Conservation (phyloP, 1,284 basidiomycete genomes). For the Tylopilus sp. region DNA sequence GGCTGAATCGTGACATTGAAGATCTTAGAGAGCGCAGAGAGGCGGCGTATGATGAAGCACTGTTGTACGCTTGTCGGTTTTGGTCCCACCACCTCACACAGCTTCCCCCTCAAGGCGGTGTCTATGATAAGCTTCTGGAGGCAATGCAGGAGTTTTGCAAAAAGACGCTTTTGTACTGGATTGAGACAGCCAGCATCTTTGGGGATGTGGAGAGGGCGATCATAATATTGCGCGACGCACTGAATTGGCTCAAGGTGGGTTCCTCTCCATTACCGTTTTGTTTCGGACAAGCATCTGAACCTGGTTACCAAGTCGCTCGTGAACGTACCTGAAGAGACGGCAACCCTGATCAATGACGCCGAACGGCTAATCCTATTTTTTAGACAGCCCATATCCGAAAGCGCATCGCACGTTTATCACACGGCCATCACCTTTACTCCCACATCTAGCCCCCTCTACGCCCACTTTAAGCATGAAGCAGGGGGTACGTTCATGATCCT, state of each 20-base stretch:
- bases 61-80: slow-evolving; percentile 29
- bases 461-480: slow-evolving; percentile 19
- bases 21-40: slow-evolving; percentile 16
- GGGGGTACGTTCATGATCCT: slow-evolving; percentile 8
- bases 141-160: slow-evolving; percentile 19
- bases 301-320: slow-evolving; percentile 2
- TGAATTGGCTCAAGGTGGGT: slow-evolving; percentile 28
- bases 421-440: slow-evolving; percentile 22
- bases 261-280: background rate
- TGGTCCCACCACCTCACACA: slow-evolving; percentile 28
- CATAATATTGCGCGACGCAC: slow-evolving; percentile 11
- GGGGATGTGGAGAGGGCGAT: slow-evolving; percentile 25
- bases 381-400: slow-evolving; percentile 21
- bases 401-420: slow-evolving; percentile 28
- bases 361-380: slow-evolving; percentile 23
- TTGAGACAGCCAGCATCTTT: slow-evolving; percentile 26
- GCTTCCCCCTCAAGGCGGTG: slow-evolving; percentile 13
- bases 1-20: slow-evolving; percentile 23
- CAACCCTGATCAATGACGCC: slow-evolving; percentile 21
- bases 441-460: slow-evolving; percentile 16
- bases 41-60: slow-evolving; percentile 16
- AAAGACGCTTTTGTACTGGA: slow-evolving; percentile 24
- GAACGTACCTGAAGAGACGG: slow-evolving; percentile 5
- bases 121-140: slow-evolving; percentile 16
- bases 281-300: background rate